These are phyloP conservation scores for Firmiana major DNA, from an alignment of 345 rosid species.

Conservation along the genomic window DNA sequence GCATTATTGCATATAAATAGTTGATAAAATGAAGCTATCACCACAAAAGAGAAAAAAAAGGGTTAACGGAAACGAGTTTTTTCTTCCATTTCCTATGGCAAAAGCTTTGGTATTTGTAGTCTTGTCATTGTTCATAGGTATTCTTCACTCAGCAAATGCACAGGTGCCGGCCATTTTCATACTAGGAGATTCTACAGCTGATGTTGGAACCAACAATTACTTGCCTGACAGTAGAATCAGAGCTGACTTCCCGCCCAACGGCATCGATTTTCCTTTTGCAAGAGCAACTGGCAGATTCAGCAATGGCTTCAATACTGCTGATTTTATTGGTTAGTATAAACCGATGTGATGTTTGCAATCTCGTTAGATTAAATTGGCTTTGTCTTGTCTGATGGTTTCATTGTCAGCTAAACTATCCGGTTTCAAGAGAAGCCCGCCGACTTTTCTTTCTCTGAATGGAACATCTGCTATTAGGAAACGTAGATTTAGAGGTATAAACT, in stretches of 20 bases:
- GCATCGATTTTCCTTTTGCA: constrained; percentile 44
- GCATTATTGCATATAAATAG: constrained; percentile 19
- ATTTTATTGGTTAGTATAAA: constrained; percentile 32
- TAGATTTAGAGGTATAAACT: constrained; percentile 40
- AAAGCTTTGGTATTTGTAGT: not conserved
- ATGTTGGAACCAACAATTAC: constrained; percentile 51
- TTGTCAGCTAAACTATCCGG: constrained; percentile 41
- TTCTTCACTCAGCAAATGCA: constrained; percentile 21
- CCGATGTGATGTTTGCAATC: not conserved
- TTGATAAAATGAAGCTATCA: not conserved
- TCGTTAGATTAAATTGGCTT: not conserved
- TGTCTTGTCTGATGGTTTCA: constrained; percentile 6
- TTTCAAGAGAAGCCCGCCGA: constrained; percentile 43
- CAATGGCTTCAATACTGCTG: constrained; percentile 59
- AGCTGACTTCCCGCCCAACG: constrained; percentile 41
- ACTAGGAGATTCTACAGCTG: constrained; percentile 57
- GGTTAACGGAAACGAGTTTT: not conserved
- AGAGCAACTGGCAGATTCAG: constrained; percentile 61
- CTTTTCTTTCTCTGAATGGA: constrained; percentile 31
- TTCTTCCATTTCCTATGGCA: constrained; percentile 16
- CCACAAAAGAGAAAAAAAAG: not conserved
- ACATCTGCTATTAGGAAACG: constrained; percentile 19
- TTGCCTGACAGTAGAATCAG: constrained; percentile 30
- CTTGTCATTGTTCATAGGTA: constrained; percentile 10
- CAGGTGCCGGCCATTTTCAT: constrained; percentile 36